These are phyloP conservation scores for Lathyrus tuberosus DNA, from an alignment of 306 rosid species.

Conservation along the genomic window DNA sequence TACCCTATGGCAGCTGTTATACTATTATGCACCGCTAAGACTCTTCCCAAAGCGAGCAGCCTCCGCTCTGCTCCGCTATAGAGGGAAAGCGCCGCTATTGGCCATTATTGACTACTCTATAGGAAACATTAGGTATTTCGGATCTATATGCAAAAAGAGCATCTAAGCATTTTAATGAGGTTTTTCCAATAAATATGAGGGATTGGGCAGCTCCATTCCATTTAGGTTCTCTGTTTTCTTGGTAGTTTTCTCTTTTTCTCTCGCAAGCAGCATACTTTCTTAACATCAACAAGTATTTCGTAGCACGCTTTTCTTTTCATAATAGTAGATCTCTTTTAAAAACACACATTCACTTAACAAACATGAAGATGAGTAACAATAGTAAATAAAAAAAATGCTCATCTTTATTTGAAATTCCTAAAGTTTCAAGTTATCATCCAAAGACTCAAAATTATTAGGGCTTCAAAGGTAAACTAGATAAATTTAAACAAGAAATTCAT, in stretches of 20 bases:
- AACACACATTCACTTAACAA: not conserved
- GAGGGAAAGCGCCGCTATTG: too few species aligned
- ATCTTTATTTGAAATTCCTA: slow-evolving; percentile 21
- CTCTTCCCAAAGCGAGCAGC: too few species aligned
- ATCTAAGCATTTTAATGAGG: not conserved
- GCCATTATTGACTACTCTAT: too few species aligned
- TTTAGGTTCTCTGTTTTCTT: slow-evolving; percentile 20
- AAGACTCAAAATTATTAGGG: slow-evolving; percentile 1
- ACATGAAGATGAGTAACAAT: slow-evolving; percentile 4
- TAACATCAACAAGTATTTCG: not conserved
- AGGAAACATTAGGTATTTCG: not conserved
- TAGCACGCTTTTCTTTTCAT: not conserved
- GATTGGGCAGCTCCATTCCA: not conserved
- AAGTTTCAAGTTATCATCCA: not conserved
- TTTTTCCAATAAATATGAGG: not conserved
- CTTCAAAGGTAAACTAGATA: slow-evolving; percentile 22
- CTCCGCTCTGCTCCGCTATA: too few species aligned
- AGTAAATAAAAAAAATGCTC: not conserved
- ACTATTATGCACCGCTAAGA: too few species aligned
- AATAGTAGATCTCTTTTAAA: not conserved
- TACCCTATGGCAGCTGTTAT: too few species aligned
- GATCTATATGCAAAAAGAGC: not conserved
- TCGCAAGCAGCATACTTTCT: not conserved
- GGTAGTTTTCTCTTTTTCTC: not conserved
- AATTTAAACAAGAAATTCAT: not conserved